Base-by-base conservation (phyloP, 805 yeast genomes). In the Hanseniaspora thailandica region DNA sequence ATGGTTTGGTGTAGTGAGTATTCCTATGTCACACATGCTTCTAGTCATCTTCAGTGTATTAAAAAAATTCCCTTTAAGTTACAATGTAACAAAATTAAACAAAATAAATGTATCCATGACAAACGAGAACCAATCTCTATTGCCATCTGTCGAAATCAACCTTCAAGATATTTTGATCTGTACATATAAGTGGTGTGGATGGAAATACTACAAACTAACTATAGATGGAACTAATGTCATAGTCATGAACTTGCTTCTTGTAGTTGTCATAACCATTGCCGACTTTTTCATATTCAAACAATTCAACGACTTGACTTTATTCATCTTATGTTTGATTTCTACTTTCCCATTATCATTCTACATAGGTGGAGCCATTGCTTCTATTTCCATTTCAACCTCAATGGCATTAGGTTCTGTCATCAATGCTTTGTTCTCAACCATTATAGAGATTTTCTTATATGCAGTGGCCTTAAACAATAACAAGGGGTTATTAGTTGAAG, bases 341-440 rank as follows among this genome's bases (percentile, higher is more conserved):
- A 86, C 93, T 55, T 77, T 93, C 35, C 98, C 98, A 6, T 72
- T 93, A 59, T 97, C 98, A 0, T 90, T 93, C 64, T 93, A 88
- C 68, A 89, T 93, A 60, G 98, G 98, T 3, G 97, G 90, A 67
- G 97, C 97, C 5, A 98, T 93, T n/a, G 98, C 98, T 0, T 89
- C 97, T 2, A 93, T 93, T 55, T 85, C 96, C 6, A 97, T 98
- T 0, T 98, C 93, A 69, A 86, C 97, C 0, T 89, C 97, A 0
- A 93, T 93, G 98, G 97, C 97, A 28, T 81, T 93, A 56, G 97
- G 97, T 71, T 98, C 98, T 1, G 96, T 89, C 0, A 88, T 93
- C 61, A 93, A 93, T 66, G 98, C 98, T 0, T 90, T 93, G 62
- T 93, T 93, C 73, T 89, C 97, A 1, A 89, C 98, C 0, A 76